phyloP scores from a whole-genome alignment of 2,329 filamentous ascomycete genomes.

The Phoma herbarum region DNA sequence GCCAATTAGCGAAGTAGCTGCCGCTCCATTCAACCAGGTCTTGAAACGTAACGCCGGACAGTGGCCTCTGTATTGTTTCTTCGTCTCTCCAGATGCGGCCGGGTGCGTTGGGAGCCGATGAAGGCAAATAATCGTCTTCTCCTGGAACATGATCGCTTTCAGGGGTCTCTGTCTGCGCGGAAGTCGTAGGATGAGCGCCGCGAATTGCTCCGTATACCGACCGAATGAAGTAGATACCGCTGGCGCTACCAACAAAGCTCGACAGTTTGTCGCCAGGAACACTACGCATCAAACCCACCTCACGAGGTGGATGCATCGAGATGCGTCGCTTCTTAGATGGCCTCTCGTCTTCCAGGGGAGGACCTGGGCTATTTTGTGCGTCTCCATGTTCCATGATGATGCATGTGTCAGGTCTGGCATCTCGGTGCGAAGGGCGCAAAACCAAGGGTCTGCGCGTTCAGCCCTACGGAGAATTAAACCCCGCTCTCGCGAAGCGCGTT shows the following conservation, averaged over 20 bases:
- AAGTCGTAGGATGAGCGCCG: constrained; percentile 31
- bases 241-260: constrained; percentile 66
- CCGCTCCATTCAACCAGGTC: constrained; percentile 60
- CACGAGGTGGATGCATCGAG: constrained; percentile 40
- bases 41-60: constrained; percentile 54
- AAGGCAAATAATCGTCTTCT: constrained; percentile 63
- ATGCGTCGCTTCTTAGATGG: constrained; percentile 28
- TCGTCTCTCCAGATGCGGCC: constrained; percentile 41
- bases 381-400: constrained; percentile 22
- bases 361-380: constrained; percentile 8
- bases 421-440: neutral
- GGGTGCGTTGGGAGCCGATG: constrained; percentile 29
- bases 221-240: constrained; percentile 67
- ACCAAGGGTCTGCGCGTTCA: constrained; percentile 5
- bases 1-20: constrained; percentile 67
- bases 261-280: constrained; percentile 57
- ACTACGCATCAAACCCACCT: constrained; percentile 63
- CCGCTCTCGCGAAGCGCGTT: constrained; percentile 12
- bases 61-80: constrained; percentile 37
- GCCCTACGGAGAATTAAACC: constrained; percentile 24
- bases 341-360: constrained; percentile 7
- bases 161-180: constrained; percentile 32
- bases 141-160: constrained; percentile 61
- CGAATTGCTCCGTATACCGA: constrained; percentile 62
- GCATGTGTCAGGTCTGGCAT: neutral